Base-by-base conservation (phyloP, 164 flowering plant species). In the Nymphaea thermarum region DNA sequence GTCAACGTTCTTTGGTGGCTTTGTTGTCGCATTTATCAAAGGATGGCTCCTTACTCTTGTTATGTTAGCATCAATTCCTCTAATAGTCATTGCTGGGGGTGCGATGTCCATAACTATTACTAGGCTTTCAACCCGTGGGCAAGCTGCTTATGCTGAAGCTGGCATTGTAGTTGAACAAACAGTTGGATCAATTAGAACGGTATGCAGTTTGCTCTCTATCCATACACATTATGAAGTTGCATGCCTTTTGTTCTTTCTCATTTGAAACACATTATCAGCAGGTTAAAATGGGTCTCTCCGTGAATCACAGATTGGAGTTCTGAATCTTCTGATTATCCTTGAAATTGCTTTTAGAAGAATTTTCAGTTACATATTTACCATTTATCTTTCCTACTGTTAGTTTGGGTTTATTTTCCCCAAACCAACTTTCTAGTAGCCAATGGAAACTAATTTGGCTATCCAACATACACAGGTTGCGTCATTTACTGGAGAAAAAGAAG, bases 401-500 rank as follows among this genome's bases (percentile, higher is more conserved):
- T 25, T 25, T 25, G 36, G 36, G 36, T 25, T 25, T 25, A 25
- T 25, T 25, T 25, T 25, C 36, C 36, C 36, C 36, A 25, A 25
- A 25, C 36, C 36, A 25, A 25, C 36, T 25, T 25, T 25, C 36
- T 25, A 25, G 36, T 25, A 25, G 36, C 36, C 36, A 25, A 25
- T 25, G 36, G 36, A 25, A 25, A 25, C 1, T 25, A 25, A 25
- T 25, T 25, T 25, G 36, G 36, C 36, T 25, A 25, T 25, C 36
- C 15, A 15, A 51, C 14, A 10, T 51, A 15, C 14, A 51, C 64
- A 89, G 96, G 96, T 87, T 42, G 84, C 77, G 47, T 81, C 94
- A 43, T 90, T 86, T 74, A 83, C 85, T 0, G 94, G 94, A 15
- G 96, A 90, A 80, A 85, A 82, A 62, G 57, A 42, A 61, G 92